A percentile compares a stretch with the other conserved stretches of the same genome.
These are phyloP conservation scores for Circinella minor DNA, from an alignment of 371 early-diverging fungal species.

Conservation along the genomic window DNA sequence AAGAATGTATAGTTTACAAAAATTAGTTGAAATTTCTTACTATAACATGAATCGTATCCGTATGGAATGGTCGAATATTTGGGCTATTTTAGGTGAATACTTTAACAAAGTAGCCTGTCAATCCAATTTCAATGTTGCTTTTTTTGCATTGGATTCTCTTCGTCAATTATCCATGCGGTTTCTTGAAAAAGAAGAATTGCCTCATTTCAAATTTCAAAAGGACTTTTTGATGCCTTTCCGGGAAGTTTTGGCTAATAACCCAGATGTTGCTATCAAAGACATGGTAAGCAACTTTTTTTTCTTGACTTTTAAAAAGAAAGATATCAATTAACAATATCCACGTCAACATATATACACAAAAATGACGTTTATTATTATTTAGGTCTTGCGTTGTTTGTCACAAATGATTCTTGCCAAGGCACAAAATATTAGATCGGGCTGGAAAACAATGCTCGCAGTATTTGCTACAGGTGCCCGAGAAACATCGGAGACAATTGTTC, in stretches of 20 bases:
- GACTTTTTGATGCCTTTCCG: constrained; percentile 94
- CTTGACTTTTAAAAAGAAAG: too few relatives aligned
- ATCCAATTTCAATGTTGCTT: constrained; percentile 83
- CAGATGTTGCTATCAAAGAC: constrained; percentile 85
- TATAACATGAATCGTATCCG: constrained; percentile 98
- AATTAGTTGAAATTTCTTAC: constrained; percentile 93
- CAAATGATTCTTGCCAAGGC: constrained; percentile 87
- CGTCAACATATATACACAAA: not conserved
- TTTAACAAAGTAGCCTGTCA: constrained; percentile 91
- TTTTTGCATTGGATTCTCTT: constrained; percentile 92
- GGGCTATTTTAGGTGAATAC: constrained; percentile 91
- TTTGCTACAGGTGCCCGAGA: constrained; percentile 83
- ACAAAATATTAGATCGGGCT: constrained; percentile 84
- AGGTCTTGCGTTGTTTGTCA: constrained; percentile 79
- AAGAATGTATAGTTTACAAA: constrained; percentile 89
- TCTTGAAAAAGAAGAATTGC: constrained; percentile 91
- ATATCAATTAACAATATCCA: not conserved
- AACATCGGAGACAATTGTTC: constrained; percentile 66
- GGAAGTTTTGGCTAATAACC: constrained; percentile 78
- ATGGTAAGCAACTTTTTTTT: constrained; percentile 57
- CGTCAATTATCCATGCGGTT: constrained; percentile 95
- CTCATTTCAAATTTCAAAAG: constrained; percentile 95
- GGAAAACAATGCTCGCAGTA: constrained; percentile 89
- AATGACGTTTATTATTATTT: not conserved
- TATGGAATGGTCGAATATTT: constrained; percentile 95